These are phyloP conservation scores for Neoconidiobolus thromboides DNA, from an alignment of 371 early-diverging fungal species.

Conservation along the genomic window DNA sequence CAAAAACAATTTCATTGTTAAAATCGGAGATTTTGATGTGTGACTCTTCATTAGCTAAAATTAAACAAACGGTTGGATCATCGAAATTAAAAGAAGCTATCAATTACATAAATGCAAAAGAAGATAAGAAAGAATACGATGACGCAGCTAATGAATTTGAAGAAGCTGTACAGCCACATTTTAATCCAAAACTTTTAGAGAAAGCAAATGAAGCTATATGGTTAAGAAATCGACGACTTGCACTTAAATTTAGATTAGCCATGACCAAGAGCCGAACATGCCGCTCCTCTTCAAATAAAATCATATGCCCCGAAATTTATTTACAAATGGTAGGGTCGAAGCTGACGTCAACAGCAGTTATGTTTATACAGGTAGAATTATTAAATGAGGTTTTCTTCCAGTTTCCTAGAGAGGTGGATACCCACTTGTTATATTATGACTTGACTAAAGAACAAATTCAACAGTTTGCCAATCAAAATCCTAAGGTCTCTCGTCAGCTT, in stretches of 20 bases:
- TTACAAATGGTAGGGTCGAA: constrained; percentile 80
- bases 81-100: constrained; percentile 70
- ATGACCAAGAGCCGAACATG: constrained; percentile 66
- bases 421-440: constrained; percentile 51
- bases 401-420: constrained; percentile 84
- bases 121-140: constrained; percentile 17
- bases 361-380: constrained; percentile 92
- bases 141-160: constrained; percentile 7
- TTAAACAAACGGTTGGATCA: constrained; percentile 57
- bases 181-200: constrained; percentile 50
- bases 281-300: constrained; percentile 46
- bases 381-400: constrained; percentile 95
- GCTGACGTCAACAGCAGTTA: constrained; percentile 76
- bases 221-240: constrained; percentile 47
- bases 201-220: constrained; percentile 59
- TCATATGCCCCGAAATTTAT: constrained; percentile 86
- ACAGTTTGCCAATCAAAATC: constrained; percentile 83
- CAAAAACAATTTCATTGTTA: constrained; percentile 46
- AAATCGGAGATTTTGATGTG: constrained; percentile 58
- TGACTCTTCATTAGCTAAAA: constrained; percentile 41
- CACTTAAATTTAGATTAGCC: constrained; percentile 57
- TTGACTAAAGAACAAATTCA: constrained; percentile 44
- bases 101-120: constrained; percentile 30
- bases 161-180: constrained; percentile 21
- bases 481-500: constrained; percentile 59